These are phyloP conservation scores for Primulina tabacum DNA, from an alignment of 257 asterid genomes.

Conservation along the genomic window DNA sequence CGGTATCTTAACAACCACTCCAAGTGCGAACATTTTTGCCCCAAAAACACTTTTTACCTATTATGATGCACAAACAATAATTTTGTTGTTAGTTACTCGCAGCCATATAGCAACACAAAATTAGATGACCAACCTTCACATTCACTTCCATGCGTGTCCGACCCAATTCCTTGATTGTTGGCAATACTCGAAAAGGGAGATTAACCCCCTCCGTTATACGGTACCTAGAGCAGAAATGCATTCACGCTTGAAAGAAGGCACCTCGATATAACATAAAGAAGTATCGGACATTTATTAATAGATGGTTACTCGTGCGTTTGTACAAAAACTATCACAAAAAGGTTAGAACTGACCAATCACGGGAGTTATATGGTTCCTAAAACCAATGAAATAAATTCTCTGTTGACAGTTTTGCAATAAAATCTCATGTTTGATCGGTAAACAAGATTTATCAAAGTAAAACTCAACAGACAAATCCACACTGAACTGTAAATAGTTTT, in stretches of 20 bases:
- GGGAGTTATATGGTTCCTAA: not conserved
- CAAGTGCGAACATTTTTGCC: constrained; percentile 99
- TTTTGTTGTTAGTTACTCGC: not conserved
- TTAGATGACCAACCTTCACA: constrained; percentile 72
- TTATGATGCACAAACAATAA: constrained; percentile 24
- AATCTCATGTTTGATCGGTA: not conserved
- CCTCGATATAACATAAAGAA: constrained; percentile 6
- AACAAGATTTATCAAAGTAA: not conserved
- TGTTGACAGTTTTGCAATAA: not conserved
- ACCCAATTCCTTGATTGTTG: constrained; percentile 98
- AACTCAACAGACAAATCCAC: not conserved
- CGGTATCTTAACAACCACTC: constrained; percentile 96
- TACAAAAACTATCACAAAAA: not conserved
- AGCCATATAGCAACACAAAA: constrained; percentile 11
- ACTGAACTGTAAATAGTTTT: not conserved
- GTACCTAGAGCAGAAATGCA: constrained; percentile 51
- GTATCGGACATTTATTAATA: not conserved
- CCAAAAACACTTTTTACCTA: constrained; percentile 99
- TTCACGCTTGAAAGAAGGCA: constrained; percentile 22
- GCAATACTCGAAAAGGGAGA: constrained; percentile 97
- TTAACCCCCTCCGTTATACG: constrained; percentile 99
- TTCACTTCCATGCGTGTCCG: constrained; percentile 99
- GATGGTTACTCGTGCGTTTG: not conserved
- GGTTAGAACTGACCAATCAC: not conserved
- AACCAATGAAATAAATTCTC: not conserved